Conservation (phyloP, 2,329 filamentous ascomycete genomes). For the Teratosphaeriaceae sp. region DNA sequence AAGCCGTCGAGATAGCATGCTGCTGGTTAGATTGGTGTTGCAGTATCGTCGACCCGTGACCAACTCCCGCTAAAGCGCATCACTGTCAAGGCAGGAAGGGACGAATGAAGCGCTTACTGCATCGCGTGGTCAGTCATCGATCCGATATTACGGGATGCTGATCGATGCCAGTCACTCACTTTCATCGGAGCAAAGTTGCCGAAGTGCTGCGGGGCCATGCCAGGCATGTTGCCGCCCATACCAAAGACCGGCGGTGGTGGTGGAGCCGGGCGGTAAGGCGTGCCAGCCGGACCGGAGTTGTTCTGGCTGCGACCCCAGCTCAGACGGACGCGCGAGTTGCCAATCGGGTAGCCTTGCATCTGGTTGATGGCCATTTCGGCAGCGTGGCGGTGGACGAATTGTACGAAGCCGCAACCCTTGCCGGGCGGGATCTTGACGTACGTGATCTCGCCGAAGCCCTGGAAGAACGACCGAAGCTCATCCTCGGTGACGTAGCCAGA, state of each 20-base stretch:
- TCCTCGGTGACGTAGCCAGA: conserved; percentile 98
- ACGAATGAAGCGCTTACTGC: conserved; percentile 29
- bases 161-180: conserved; percentile 34
- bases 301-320: conserved; percentile 98
- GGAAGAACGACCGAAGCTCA: conserved; percentile 99
- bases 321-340: conserved; percentile 93
- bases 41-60: conserved; percentile 16
- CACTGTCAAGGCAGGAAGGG: conserved; percentile 33
- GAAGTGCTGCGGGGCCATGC: conserved; percentile 59
- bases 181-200: conserved; percentile 63
- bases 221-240: conserved; percentile 21
- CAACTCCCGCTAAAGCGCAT: conserved; percentile 37
- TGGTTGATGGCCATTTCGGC: conserved; percentile 99
- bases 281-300: conserved; percentile 94
- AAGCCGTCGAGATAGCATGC: neutral
- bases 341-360: conserved; percentile 99
- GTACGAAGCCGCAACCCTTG: conserved; percentile 98
- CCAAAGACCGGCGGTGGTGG: conserved; percentile 55
- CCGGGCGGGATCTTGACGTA: conserved; percentile 99
- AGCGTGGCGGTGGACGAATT: conserved; percentile 97
- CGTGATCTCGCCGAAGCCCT: conserved; percentile 98
- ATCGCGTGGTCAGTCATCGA: neutral
- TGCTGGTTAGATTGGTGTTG: neutral
- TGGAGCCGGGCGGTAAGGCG: conserved; percentile 91
- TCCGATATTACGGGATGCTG: neutral